Conservation (phyloP, 2,329 filamentous ascomycete species). For the Cladophialophora psammophila region DNA sequence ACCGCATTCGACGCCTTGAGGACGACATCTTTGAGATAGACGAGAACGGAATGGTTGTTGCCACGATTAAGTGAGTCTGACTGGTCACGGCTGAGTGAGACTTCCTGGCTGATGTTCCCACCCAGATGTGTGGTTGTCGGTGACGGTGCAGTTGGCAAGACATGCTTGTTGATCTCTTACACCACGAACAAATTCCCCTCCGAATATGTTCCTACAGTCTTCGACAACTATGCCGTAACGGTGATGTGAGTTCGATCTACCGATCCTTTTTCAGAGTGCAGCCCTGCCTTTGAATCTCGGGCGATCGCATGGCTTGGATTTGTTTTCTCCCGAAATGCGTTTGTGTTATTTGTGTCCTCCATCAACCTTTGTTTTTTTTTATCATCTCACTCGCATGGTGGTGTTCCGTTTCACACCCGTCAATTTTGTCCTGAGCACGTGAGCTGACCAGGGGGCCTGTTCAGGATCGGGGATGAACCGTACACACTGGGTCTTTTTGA, state of each 20-base stretch:
- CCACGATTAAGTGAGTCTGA: slow-evolving; percentile 67
- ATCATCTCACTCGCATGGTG: not conserved
- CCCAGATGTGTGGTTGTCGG: slow-evolving; percentile 95
- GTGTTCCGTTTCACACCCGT: not conserved
- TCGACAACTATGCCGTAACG: slow-evolving; percentile 99
- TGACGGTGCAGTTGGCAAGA: slow-evolving; percentile 99
- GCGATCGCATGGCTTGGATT: slow-evolving; percentile 1
- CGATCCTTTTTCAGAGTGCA: not conserved
- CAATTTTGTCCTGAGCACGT: slow-evolving; percentile 1
- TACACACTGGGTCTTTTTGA: slow-evolving; percentile 98
- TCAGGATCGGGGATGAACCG: slow-evolving; percentile 97
- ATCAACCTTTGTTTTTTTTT: not conserved
- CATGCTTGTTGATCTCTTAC: slow-evolving; percentile 97
- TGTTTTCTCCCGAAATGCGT: not conserved
- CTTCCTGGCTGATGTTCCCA: slow-evolving; percentile 38
- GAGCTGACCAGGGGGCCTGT: slow-evolving; percentile 31
- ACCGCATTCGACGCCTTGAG: slow-evolving; percentile 25
- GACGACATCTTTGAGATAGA: slow-evolving; percentile 22
- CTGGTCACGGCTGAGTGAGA: slow-evolving; percentile 24
- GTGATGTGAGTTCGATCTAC: slow-evolving; percentile 78
- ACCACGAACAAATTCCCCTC: slow-evolving; percentile 99
- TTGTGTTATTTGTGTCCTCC: not conserved
- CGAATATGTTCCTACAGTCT: slow-evolving; percentile 99
- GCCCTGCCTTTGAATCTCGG: not conserved
- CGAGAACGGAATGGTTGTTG: slow-evolving; percentile 62